These are phyloP conservation scores for Magnusiomyces ingens DNA, from an alignment of 1,139 yeast genomes.

Conservation along the genomic window DNA sequence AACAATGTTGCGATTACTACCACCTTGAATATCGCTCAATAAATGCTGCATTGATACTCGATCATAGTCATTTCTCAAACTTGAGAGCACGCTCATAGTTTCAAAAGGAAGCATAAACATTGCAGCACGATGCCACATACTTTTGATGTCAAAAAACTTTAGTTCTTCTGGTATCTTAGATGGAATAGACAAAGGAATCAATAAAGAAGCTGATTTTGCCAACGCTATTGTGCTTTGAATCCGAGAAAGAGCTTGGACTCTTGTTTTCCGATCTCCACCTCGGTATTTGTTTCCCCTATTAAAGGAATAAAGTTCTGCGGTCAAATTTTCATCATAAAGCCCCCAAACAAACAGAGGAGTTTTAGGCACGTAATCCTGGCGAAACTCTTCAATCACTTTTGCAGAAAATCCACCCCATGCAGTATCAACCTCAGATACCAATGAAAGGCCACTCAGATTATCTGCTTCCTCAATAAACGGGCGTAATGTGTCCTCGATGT, in stretches of 20 bases:
- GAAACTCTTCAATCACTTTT: conserved; percentile 44
- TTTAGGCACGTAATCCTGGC: conserved; percentile 70
- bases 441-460: conserved; percentile 58
- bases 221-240: conserved; percentile 44
- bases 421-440: conserved; percentile 60
- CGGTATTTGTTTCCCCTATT: neutral
- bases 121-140: conserved; percentile 28
- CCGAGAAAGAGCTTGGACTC: conserved; percentile 35
- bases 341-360: conserved; percentile 54
- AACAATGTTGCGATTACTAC: conserved; percentile 24
- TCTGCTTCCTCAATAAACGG: conserved; percentile 72
- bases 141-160: conserved; percentile 17
- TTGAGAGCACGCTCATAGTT: conserved; percentile 26
- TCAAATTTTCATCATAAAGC: conserved; percentile 28
- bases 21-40: conserved; percentile 20
- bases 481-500: conserved; percentile 54
- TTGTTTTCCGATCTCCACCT: conserved; percentile 15
- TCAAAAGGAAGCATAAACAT: conserved; percentile 27
- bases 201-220: conserved; percentile 42
- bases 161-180: conserved; percentile 12
- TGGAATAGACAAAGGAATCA: conserved; percentile 43
- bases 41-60: conserved; percentile 26
- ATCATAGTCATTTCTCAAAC: conserved; percentile 19
- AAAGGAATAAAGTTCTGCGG: conserved; percentile 5
- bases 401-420: conserved; percentile 81